Evolutionary conservation across 345 rosid species (phyloP).

Genomic region (Populus simonii): DNA sequence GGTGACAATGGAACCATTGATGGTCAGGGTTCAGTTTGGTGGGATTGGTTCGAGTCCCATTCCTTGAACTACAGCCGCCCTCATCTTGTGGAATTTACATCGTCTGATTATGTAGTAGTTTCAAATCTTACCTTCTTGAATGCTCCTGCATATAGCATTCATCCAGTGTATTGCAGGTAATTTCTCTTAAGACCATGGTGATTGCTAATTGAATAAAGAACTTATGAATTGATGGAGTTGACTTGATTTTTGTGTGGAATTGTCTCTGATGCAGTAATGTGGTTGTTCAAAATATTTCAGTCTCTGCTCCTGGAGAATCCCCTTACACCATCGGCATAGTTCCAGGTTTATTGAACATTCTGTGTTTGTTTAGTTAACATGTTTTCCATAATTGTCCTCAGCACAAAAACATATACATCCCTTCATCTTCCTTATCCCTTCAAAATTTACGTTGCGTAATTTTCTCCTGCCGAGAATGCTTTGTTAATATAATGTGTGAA

Average conservation of each 20-base stretch:
- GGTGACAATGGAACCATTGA: conserved; percentile 91
- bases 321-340: conserved; percentile 72
- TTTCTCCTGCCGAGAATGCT: background rate
- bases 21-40: conserved; percentile 88
- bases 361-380: background rate
- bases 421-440: background rate
- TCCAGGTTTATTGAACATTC: conserved; percentile 52
- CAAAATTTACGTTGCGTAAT: background rate
- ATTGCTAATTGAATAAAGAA: background rate
- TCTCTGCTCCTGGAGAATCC: conserved; percentile 55
- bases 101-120: conserved; percentile 56
- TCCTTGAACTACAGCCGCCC: conserved; percentile 85
- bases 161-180: conserved; percentile 88
- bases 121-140: conserved; percentile 79
- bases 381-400: background rate
- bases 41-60: conserved; percentile 66
- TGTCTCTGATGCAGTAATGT: conserved; percentile 48
- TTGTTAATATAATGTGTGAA: background rate
- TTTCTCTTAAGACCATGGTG: background rate
- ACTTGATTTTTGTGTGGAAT: conserved; percentile 3
- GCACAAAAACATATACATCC: background rate
- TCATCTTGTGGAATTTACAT: conserved; percentile 71
- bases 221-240: background rate
- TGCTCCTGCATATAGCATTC: conserved; percentile 77
- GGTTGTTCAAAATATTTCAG: conserved; percentile 51